Conservation (phyloP, 1,284 basidiomycete species). For the Tilletia horrida region DNA sequence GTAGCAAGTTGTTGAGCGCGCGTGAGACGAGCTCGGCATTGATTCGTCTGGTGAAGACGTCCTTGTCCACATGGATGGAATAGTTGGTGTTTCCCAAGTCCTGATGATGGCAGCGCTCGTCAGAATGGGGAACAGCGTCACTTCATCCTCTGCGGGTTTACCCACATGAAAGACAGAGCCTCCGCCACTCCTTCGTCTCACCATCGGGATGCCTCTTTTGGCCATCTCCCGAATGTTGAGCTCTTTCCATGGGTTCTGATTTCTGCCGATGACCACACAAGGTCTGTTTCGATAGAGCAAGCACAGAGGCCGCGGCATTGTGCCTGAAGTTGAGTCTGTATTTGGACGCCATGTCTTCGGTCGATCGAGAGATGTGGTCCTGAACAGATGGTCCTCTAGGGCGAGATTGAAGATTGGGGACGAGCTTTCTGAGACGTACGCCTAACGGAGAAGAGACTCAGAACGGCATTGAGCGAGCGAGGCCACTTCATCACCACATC, state of each 20-base stretch:
- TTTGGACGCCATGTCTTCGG: slow-evolving; percentile 10
- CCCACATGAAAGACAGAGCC: slow-evolving; percentile 94
- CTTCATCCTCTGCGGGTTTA: slow-evolving; percentile 29
- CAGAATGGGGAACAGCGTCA: background rate
- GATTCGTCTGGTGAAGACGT: slow-evolving; percentile 72
- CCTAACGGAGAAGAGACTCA: slow-evolving; percentile 20
- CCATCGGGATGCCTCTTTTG: slow-evolving; percentile 67
- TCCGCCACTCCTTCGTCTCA: slow-evolving; percentile 87
- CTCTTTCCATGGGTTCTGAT: slow-evolving; percentile 99
- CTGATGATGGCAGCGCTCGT: slow-evolving; percentile 58
- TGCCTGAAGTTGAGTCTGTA: slow-evolving; percentile 6
- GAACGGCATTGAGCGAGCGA: background rate
- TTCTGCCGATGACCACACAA: slow-evolving; percentile 89
- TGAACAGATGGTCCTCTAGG: slow-evolving; percentile 67
- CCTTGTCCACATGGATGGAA: slow-evolving; percentile 82
- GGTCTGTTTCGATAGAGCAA: slow-evolving; percentile 84
- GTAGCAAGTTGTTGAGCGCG: slow-evolving; percentile 64
- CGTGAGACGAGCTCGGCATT: slow-evolving; percentile 76
- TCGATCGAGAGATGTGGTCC: slow-evolving; percentile 23
- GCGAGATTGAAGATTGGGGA: slow-evolving; percentile 91
- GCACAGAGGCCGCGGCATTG: slow-evolving; percentile 60
- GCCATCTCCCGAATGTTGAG: slow-evolving; percentile 68
- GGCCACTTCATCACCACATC: no score
- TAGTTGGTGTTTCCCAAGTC: slow-evolving; percentile 97
- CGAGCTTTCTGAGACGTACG: slow-evolving; percentile 77